phyloP scores from a whole-genome alignment of 768 basidiomycete species.

The Naganishia friedmannii region DNA sequence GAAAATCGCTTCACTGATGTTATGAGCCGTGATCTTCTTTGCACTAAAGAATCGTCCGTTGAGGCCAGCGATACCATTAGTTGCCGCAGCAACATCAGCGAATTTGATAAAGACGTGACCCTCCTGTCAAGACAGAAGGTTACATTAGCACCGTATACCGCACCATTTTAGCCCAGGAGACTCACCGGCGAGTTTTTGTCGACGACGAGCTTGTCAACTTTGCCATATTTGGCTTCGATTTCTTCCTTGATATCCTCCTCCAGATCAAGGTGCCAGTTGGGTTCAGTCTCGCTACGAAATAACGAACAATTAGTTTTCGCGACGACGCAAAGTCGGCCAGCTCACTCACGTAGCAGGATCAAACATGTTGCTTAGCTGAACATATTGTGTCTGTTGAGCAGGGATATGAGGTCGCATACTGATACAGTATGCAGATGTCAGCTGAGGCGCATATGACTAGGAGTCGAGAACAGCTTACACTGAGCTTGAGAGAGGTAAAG shows the following conservation, averaged over 20 bases:
- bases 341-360: constrained; percentile 16
- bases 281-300: constrained; percentile 77
- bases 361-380: constrained; percentile 93
- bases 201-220: constrained; percentile 80
- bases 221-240: constrained; percentile 85
- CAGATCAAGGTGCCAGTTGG: constrained; percentile 94
- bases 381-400: constrained; percentile 71
- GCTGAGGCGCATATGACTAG: neutral
- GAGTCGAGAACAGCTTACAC: neutral
- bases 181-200: constrained; percentile 88
- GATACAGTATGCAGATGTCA: constrained; percentile 5
- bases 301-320: neutral
- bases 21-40: constrained; percentile 76
- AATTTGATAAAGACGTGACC: constrained; percentile 98
- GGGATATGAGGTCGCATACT: constrained; percentile 77
- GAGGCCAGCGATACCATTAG: constrained; percentile 79
- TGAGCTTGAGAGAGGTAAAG: constrained; percentile 18
- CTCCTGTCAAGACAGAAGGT: constrained; percentile 54
- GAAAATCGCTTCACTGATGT: constrained; percentile 85
- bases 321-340: constrained; percentile 24
- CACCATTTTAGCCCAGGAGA: neutral
- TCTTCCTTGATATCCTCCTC: constrained; percentile 94
- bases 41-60: constrained; percentile 98
- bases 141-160: neutral
- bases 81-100: constrained; percentile 70